Percentiles rank a stretch among this genome's conserved stretches.
These are phyloP conservation scores for Fragilaria radians DNA, from an alignment of 108 stramenopile species.

Conservation along the genomic window DNA sequence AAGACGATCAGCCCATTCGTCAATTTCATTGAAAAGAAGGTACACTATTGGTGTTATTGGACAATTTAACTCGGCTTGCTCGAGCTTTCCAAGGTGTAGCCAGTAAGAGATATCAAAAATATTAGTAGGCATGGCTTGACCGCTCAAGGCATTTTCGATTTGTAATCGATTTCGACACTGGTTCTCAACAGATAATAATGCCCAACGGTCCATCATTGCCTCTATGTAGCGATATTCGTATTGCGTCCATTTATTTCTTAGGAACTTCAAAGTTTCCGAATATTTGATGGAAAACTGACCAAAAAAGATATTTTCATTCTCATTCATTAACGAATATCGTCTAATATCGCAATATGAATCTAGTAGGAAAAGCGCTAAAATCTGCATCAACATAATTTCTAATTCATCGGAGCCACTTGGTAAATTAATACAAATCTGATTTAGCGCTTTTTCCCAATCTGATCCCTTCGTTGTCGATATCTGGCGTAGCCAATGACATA, in stretches of 20 bases:
- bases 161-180: slow-evolving; percentile 4
- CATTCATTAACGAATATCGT: too few species aligned
- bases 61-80: slow-evolving; percentile 44
- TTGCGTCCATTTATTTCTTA: not conserved
- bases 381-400: not conserved
- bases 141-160: not conserved
- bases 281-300: not conserved
- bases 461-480: not conserved
- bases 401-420: not conserved
- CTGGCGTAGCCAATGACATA: not conserved
- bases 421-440: not conserved
- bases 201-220: not conserved
- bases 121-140: slow-evolving; percentile 12
- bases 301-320: too few species aligned
- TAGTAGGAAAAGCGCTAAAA: not conserved
- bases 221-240: not conserved
- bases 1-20: slow-evolving; percentile 19
- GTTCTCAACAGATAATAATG: slow-evolving; percentile 10
- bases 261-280: not conserved
- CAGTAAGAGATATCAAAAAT: slow-evolving; percentile 63
- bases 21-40: slow-evolving; percentile 58
- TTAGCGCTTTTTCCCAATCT: not conserved
- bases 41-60: slow-evolving; percentile 56
- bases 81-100: slow-evolving; percentile 39
- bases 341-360: too few species aligned